Percentiles rank a stretch among this genome's conserved stretches.
Conservation (phyloP, 805 yeast species). For the Scheffersomyces amazonensis region DNA sequence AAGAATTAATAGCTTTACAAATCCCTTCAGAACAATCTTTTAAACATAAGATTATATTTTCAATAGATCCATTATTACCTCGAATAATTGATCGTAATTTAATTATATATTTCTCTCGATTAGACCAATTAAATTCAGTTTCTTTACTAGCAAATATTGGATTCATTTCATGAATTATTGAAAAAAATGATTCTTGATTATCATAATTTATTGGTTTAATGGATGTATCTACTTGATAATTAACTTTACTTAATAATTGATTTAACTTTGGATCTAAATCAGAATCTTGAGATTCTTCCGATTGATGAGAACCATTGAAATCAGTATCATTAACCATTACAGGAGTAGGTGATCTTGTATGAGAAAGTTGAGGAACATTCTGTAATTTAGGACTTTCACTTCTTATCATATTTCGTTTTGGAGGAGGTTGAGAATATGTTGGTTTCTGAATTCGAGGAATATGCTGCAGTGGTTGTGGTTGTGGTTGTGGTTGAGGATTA, state of each 20-base stretch:
- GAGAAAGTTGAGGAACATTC: neutral
- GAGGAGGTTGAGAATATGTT: neutral
- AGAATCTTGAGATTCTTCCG: neutral
- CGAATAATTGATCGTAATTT: constrained; percentile 58
- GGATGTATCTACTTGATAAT: constrained; percentile 39
- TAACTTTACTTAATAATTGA: constrained; percentile 11
- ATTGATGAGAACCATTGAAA: neutral
- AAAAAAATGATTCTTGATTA: constrained; percentile 16
- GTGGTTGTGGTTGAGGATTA: neutral
- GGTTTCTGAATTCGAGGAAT: neutral
- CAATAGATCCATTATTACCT: constrained; percentile 47
- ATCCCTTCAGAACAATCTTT: constrained; percentile 49
- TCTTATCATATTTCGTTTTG: neutral
- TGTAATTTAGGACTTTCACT: neutral
- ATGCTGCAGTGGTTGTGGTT: neutral
- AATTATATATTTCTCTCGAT: constrained; percentile 61
- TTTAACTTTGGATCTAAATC: constrained; percentile 1
- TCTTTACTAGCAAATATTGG: constrained; percentile 66
- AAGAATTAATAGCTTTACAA: constrained; percentile 61
- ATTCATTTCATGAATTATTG: constrained; percentile 12
- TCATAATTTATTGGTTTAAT: constrained; percentile 27
- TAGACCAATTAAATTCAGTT: constrained; percentile 84
- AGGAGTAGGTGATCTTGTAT: neutral
- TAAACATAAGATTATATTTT: constrained; percentile 30
- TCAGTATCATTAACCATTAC: too few relatives aligned